phyloP scores from a whole-genome alignment of 805 yeast genomes.

The Kluyveromyces dobzhanskii region DNA sequence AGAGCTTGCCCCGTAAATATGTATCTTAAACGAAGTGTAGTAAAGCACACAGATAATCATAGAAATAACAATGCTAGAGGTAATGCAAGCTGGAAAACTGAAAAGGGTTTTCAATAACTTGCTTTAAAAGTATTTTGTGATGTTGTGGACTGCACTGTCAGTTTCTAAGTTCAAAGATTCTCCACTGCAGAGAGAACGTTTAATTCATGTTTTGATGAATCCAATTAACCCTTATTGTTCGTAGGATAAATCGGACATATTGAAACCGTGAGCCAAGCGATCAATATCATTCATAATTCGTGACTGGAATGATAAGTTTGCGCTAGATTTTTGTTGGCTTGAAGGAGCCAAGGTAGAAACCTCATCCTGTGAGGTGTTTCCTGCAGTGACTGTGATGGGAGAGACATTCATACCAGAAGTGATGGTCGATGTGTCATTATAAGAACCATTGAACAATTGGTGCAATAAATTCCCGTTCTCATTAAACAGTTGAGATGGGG shows the following conservation, averaged over 20 bases:
- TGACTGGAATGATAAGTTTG: slow-evolving; percentile 3
- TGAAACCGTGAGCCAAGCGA: slow-evolving; percentile 7
- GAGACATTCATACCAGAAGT: slow-evolving; percentile 8
- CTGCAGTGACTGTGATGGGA: slow-evolving; percentile 8
- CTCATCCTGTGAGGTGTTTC: slow-evolving; percentile 6
- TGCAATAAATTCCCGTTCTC: slow-evolving; percentile 1
- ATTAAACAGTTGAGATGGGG: slow-evolving; percentile 1
- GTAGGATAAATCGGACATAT: slow-evolving; percentile 3
- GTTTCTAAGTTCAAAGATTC: too few relatives aligned
- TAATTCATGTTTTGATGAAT: neutral
- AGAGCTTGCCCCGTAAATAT: too few relatives aligned
- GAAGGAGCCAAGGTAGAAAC: slow-evolving; percentile 1
- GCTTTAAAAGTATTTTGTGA: too few relatives aligned
- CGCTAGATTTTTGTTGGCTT: slow-evolving; percentile 4
- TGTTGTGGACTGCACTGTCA: too few relatives aligned
- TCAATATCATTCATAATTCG: slow-evolving; percentile 11
- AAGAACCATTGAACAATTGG: slow-evolving; percentile 1
- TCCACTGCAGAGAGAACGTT: too few relatives aligned
- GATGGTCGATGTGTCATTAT: slow-evolving; percentile 8
- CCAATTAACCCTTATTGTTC: neutral
- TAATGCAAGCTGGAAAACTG: too few relatives aligned
- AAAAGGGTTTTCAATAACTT: too few relatives aligned
- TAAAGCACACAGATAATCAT: too few relatives aligned
- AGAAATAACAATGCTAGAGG: too few relatives aligned
- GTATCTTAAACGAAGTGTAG: too few relatives aligned